Base-by-base conservation (phyloP, 352 stramenopile genomes). In the Pythium biforme region DNA sequence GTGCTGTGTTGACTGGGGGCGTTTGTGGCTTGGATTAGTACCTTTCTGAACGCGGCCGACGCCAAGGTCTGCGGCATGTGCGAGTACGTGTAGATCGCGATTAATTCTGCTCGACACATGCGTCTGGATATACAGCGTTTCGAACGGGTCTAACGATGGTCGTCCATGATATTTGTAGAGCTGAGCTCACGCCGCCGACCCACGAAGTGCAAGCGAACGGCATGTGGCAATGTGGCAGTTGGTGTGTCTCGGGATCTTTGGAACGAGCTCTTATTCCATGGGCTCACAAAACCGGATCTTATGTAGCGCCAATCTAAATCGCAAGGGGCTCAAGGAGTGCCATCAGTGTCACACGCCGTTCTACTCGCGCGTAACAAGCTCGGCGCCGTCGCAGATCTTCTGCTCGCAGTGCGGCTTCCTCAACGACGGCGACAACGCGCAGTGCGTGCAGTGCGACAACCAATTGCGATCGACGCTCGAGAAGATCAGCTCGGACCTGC, bases 371-470 rank as follows among this genome's bases (percentile, higher is more conserved):
- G 84, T 92, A 53, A 88, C 79, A 19, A 91, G 79, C 54, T 72
- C 79, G 19, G 77, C 73, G 27, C 84, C 84, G 31, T 79, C 83
- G 11, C 76, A 92, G 61, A 88, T 92, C 66, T 91, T 90, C 60
- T 92, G 85, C 62, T 79, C 81, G 10, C 66, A 76, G 52, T 94
- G 85, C 43, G 79, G 83, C 0, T 90, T 92, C 37, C 64, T 90
- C 15, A 94, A 92, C 47, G 74, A 89, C 53, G 83, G 81, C 59
- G 77, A 59, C 27, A 89, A 89, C 47, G 55, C 74, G 19, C 75
- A 71, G 48, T 94, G 85, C 55, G 78, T 89, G 25, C 77, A 90
- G 64, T 94, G 83, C 46, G 81, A 90, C 64, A 76, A 83, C 64
- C 79, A 79, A 8, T 76, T 94, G 57, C 81, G 82, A n/a, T 91